These are phyloP conservation scores for Phyllosticta capitalensis DNA, from an alignment of 2,329 filamentous ascomycete genomes.

Conservation along the genomic window DNA sequence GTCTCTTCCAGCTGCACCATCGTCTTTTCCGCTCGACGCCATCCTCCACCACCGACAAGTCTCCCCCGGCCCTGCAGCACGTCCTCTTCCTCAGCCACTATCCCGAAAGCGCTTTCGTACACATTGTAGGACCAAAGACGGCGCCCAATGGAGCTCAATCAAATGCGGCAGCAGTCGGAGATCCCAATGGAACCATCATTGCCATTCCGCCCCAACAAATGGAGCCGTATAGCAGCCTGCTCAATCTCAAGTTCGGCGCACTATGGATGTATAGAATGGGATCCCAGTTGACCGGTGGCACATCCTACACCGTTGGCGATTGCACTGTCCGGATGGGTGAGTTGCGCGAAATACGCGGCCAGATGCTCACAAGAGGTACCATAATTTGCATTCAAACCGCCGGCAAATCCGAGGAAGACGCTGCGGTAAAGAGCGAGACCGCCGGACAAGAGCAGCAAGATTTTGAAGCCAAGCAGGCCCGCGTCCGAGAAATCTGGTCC, in stretches of 20 bases:
- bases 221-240: slow-evolving; percentile 9
- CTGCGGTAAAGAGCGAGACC: too few relatives aligned
- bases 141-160: neutral
- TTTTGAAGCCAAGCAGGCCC: slow-evolving; percentile 7
- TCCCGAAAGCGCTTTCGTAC: slow-evolving; percentile 8
- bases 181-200: neutral
- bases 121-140: neutral
- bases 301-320: slow-evolving; percentile 11
- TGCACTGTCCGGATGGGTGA: slow-evolving; percentile 13
- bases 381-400: slow-evolving; percentile 12
- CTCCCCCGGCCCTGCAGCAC: slow-evolving; percentile 12
- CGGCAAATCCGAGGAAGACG: neutral
- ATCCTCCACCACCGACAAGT: slow-evolving; percentile 10
- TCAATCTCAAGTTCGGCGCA: slow-evolving; percentile 12
- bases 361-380: slow-evolving; percentile 5
- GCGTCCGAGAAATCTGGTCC: slow-evolving; percentile 12
- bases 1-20: slow-evolving; percentile 23
- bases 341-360: slow-evolving; percentile 10
- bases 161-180: neutral
- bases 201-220: slow-evolving; percentile 12
- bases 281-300: slow-evolving; percentile 7
- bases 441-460: neutral
- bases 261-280: slow-evolving; percentile 12
- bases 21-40: slow-evolving; percentile 26
- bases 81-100: slow-evolving; percentile 11